Evolutionary conservation across 2,329 filamentous ascomycete species (phyloP).

Genomic region (Claviceps sorghi): DNA sequence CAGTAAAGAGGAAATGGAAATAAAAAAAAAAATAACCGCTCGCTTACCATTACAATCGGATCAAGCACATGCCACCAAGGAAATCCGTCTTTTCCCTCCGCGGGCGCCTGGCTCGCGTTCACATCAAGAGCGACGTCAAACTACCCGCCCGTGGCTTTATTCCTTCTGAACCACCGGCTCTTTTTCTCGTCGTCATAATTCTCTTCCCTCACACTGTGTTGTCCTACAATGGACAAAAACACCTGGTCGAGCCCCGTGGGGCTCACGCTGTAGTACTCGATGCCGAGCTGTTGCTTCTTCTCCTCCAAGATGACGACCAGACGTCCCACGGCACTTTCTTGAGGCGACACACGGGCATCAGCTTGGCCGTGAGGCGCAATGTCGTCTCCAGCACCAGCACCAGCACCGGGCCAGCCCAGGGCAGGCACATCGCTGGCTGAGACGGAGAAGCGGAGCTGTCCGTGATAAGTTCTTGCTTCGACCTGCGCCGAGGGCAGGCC

Average conservation of each 20-base stretch:
- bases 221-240: conserved; percentile 70
- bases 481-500: conserved; percentile 51
- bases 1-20: too few relatives aligned
- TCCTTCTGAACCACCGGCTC: conserved; percentile 5
- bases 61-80: too few relatives aligned
- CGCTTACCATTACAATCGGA: too few relatives aligned
- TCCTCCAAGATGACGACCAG: conserved; percentile 63
- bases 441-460: conserved; percentile 74
- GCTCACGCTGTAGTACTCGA: conserved; percentile 77
- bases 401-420: conserved; percentile 5
- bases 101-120: too few relatives aligned
- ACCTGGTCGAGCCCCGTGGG: conserved; percentile 85
- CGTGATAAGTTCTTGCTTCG: conserved; percentile 65
- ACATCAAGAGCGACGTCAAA: neutral
- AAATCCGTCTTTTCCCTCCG: too few relatives aligned
- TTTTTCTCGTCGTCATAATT: conserved; percentile 29
- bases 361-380: conserved; percentile 2
- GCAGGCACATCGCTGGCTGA: conserved; percentile 32
- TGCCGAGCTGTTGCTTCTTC: conserved; percentile 49
- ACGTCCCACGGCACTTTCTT: conserved; percentile 43
- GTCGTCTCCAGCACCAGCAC: neutral
- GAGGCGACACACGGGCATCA: conserved; percentile 15
- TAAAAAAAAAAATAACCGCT: too few relatives aligned
- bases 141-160: neutral
- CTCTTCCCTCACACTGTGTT: conserved; percentile 68